These are phyloP conservation scores for Tieghemostelium lacteum DNA, from an alignment of 78 protist genomes.

Conservation along the genomic window DNA sequence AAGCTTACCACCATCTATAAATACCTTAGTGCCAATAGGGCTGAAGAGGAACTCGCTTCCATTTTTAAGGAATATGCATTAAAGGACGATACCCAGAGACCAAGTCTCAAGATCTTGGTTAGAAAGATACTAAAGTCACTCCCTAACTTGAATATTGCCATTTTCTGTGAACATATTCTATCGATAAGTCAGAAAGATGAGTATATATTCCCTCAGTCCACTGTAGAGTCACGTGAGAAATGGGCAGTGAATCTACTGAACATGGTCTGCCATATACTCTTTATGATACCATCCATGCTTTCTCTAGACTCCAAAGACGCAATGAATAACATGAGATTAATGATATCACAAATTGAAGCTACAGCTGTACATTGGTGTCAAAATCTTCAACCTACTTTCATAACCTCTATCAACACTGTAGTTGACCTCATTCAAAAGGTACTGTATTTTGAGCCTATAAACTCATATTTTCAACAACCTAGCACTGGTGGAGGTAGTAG, in stretches of 20 bases:
- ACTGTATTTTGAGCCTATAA: constrained; percentile 28
- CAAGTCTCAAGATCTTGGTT: constrained; percentile 7
- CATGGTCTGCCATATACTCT: constrained; percentile 24
- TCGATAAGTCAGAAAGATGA: constrained; percentile 23
- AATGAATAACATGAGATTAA: neutral
- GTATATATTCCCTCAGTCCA: neutral
- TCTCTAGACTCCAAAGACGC: constrained; percentile 19
- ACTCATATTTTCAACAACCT: constrained; percentile 18
- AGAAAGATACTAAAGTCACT: constrained; percentile 35
- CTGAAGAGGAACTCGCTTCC: constrained; percentile 54
- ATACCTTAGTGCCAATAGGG: constrained; percentile 13
- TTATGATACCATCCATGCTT: constrained; percentile 20
- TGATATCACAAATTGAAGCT: constrained; percentile 4
- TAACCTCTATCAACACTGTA: neutral
- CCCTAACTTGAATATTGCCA: neutral
- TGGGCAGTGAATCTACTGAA: constrained; percentile 49
- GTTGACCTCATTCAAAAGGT: constrained; percentile 6
- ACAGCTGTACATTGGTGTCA: constrained; percentile 10
- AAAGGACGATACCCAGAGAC: constrained; percentile 17
- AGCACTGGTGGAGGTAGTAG: too few species aligned
- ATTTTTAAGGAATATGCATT: constrained; percentile 40
- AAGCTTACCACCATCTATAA: constrained; percentile 15
- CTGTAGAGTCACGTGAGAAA: neutral
- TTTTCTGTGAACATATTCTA: constrained; percentile 42
- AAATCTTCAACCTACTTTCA: neutral